Base-by-base conservation (phyloP, 352 stramenopile species). In the Phytophthora foliorum region DNA sequence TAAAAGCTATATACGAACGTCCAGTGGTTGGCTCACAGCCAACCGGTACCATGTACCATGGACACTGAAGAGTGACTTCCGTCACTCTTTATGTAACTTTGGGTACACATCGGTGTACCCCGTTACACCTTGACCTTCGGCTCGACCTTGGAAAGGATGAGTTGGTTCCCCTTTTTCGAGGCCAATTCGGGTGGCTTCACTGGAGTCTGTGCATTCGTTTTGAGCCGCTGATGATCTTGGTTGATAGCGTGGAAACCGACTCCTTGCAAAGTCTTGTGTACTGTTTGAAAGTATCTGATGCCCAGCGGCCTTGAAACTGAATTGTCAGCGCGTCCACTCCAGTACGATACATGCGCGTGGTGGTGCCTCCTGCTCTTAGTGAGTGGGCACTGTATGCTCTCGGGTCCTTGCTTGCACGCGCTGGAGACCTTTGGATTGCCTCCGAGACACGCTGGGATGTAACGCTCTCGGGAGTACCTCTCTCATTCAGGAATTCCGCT, bases 271-370 rank as follows among this genome's bases (percentile, higher is more conserved):
- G 14, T 2, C 44, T 11, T 3, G 56, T 56, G 45, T 63, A 63
- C n/a, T 52, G 29, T 14, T 64, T 64, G 45, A 64, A 56, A 0
- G 56, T 56, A 31, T 64, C 56, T 0, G 56, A 64, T 19, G 24
- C 56, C 56, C 45, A 56, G 8, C 45, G 29, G 4, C 56, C 56
- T 32, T 65, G 57, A 34, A 65, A 57, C 27, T 65, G 36, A 34
- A 65, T 65, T 2, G 57, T 57, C 11, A 57, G 46, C 17, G 21
- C 24, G 17, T 65, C 57, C 6, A 55, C 27, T 7, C 27, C 27
- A 16, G 48, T 29, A 1, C 48, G 24, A 34, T 55, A 55, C 27
- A 55, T 31, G 46, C 51, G 57, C 7, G 42, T 46, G 19, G 42
- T 46, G 19, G 29, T 17, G 1, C 45, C 56, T 10, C 56, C 57